These are phyloP conservation scores for Gonapodya prolifera DNA, from an alignment of 192 early-diverging fungal species.

Conservation along the genomic window DNA sequence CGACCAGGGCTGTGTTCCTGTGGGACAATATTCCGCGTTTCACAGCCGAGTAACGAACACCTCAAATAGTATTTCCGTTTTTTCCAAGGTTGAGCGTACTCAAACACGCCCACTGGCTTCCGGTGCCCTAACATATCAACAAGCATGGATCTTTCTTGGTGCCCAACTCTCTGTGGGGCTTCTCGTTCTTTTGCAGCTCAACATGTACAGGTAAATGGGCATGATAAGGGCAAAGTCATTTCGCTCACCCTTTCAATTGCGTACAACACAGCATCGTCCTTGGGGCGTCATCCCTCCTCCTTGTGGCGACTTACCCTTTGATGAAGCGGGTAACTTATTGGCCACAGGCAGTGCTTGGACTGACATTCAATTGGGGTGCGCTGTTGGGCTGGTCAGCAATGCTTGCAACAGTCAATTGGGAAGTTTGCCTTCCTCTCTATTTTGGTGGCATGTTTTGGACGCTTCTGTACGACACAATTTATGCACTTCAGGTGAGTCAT, in stretches of 20 bases:
- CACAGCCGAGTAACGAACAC: too few relatives aligned
- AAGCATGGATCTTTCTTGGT: constrained; percentile 68
- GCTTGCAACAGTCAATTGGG: constrained; percentile 46
- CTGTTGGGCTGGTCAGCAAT: constrained; percentile 80
- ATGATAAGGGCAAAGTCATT: neutral
- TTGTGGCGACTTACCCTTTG: constrained; percentile 71
- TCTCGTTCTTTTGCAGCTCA: constrained; percentile 76
- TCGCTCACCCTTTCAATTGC: neutral
- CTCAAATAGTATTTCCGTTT: neutral
- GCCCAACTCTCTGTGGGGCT: constrained; percentile 67
- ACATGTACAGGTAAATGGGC: constrained; percentile 55
- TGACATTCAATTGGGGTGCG: constrained; percentile 92
- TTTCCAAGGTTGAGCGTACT: constrained; percentile 59
- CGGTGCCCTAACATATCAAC: constrained; percentile 47
- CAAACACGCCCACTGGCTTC: constrained; percentile 68
- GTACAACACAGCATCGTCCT: constrained; percentile 46
- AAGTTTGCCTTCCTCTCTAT: constrained; percentile 70
- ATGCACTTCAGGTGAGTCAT: constrained; percentile 66
- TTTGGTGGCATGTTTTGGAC: constrained; percentile 82
- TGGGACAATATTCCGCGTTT: neutral
- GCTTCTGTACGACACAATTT: constrained; percentile 91
- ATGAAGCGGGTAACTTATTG: constrained; percentile 96
- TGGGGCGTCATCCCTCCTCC: constrained; percentile 63
- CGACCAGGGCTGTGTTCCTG: neutral
- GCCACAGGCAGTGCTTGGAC: constrained; percentile 78